phyloP scores from a whole-genome alignment of 139 green algal genomes.

The Diplosphaera chodatii region DNA sequence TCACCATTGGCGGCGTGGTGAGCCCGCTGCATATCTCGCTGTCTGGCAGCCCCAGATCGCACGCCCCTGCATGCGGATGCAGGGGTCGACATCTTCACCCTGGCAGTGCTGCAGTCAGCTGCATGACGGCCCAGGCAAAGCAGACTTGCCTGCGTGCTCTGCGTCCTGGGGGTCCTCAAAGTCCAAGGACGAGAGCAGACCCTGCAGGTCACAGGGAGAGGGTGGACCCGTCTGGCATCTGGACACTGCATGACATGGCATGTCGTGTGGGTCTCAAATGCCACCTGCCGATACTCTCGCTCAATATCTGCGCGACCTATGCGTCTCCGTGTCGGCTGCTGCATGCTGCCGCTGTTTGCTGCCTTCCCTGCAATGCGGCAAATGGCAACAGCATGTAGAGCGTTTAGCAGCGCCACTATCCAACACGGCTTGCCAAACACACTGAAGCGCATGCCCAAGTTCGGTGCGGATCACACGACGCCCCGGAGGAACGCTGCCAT shows the following conservation, averaged over 20 bases:
- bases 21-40: background rate
- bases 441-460: too few relatives aligned
- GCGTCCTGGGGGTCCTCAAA: background rate
- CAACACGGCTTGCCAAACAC: too few relatives aligned
- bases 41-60: background rate
- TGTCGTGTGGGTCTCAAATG: background rate
- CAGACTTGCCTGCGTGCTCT: background rate
- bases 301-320: conserved; percentile 17
- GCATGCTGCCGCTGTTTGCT: background rate
- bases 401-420: too few relatives aligned
- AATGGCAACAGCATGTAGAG: too few relatives aligned
- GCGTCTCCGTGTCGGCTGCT: conserved; percentile 6
- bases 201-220: too few relatives aligned
- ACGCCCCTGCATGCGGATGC: background rate
- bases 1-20: background rate
- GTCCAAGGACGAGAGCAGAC: background rate
- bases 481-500: too few relatives aligned
- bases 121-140: background rate
- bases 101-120: too few relatives aligned
- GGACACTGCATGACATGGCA: background rate
- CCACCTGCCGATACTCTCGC: background rate
- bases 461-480: too few relatives aligned
- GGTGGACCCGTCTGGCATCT: too few relatives aligned
- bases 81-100: too few relatives aligned
- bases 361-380: too few relatives aligned